Conservation (phyloP, 1,284 basidiomycete species). For the Pholiota adiposa region DNA sequence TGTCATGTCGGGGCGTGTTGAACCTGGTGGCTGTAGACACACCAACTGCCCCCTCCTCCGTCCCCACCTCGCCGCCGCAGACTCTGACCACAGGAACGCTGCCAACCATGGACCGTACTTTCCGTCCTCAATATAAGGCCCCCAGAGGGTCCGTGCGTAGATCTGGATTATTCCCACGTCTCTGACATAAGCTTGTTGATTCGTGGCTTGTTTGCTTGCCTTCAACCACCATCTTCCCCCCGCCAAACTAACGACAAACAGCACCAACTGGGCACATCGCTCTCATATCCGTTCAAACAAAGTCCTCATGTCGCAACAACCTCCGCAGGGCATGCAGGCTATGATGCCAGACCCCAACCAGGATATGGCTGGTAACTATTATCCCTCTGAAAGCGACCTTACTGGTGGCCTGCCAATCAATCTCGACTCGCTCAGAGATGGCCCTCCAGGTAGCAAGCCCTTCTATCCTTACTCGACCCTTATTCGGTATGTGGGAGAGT, state of each 20-base stretch:
- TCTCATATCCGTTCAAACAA: conserved; percentile 31
- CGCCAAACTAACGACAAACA: conserved; percentile 38
- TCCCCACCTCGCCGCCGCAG: conserved; percentile 21
- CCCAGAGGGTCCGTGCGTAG: conserved; percentile 45
- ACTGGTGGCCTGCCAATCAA: conserved; percentile 82
- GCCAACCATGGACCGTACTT: background rate
- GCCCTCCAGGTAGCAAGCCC: conserved; percentile 82
- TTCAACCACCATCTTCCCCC: conserved; percentile 45
- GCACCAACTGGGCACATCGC: conserved; percentile 28
- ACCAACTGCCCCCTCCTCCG: conserved; percentile 37
- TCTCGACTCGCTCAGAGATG: conserved; percentile 80
- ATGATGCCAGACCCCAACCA: conserved; percentile 50
- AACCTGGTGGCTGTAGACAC: conserved; percentile 51
- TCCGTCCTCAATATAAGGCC: conserved; percentile 7
- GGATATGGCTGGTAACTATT: conserved; percentile 65
- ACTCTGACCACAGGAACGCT: conserved; percentile 13
- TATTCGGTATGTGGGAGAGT: conserved; percentile 63
- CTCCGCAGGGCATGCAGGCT: conserved; percentile 44
- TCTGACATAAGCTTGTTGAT: conserved; percentile 49
- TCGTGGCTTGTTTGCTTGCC: conserved; percentile 45
- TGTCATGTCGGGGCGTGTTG: conserved; percentile 73
- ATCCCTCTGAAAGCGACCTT: conserved; percentile 73
- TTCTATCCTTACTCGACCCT: conserved; percentile 88
- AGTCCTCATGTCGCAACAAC: conserved; percentile 42
- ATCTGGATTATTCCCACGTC: conserved; percentile 43